Base-by-base conservation (phyloP, 1,284 basidiomycete species). In the Hemileia vastatrix region DNA sequence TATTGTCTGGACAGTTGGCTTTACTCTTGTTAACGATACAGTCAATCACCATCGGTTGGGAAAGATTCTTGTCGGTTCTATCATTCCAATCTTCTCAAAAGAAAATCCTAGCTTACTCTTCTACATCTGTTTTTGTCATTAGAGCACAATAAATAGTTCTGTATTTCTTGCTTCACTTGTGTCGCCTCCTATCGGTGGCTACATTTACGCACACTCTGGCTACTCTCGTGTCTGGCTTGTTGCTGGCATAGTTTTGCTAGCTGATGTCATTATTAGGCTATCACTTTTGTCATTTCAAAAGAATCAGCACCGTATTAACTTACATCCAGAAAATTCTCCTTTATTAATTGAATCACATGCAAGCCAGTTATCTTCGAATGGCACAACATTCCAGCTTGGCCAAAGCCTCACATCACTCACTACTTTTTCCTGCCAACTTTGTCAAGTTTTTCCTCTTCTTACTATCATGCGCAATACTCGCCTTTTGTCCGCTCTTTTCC, bases 1-100 rank as follows among this genome's bases (percentile, higher is more conserved):
- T 27, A 55, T 62, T 36, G 60, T 62, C 13, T 62, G 60, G 60
- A 55, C 43, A 31, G 60, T 62, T 6, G 60, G 60, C 18, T 51
- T 62, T 9, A 31, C 60, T 8, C 32, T 62, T 15, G 53, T 62
- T 19, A 54, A 31, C n/a, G 60, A 62, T 50, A 62, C 53, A 6
- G 53, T 55, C 18, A 21, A 18, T 5, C 24, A 24, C 11, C 23
- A 62, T 50, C 51, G 55, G 5, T 32, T 62, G 21, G 60, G 60
- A 43, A 48, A 48, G 49, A 53, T 47, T 11, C 32, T 62, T 13
- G 60, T 54, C 13, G 51, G 60, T 51, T 33, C 3, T 45, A 15
- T 3, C n/a, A n/a, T n/a, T n/a, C n/a, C n/a, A n/a, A n/a, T n/a
- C n/a, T n/a, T n/a, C n/a, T n/a, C n/a, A n/a, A 58, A 1, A 23